These are phyloP conservation scores for Betula pendula DNA, from an alignment of 306 rosid genomes.

Conservation along the genomic window DNA sequence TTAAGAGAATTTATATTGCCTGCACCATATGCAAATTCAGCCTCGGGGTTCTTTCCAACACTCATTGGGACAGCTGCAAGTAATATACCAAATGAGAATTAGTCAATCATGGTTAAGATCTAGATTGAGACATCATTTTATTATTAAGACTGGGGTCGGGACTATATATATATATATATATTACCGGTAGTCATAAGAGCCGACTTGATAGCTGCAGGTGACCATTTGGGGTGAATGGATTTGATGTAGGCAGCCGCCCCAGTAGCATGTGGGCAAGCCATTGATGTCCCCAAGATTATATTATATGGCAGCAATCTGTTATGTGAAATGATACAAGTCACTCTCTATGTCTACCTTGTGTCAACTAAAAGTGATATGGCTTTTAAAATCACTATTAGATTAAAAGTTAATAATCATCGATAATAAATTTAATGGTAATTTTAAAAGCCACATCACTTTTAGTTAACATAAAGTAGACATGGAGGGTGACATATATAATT, in stretches of 20 bases:
- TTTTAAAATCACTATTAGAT: no score
- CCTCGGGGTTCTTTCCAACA: constrained; percentile 3
- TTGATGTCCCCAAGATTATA: constrained; percentile 44
- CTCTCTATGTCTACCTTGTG: no score
- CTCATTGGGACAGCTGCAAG: constrained; percentile 33
- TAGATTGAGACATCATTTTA: no score
- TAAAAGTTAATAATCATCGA: no score
- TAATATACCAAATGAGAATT: neutral
- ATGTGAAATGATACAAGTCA: no score
- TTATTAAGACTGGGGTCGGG: no score
- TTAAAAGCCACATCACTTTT: no score
- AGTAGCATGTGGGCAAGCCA: constrained; percentile 42
- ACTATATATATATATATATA: no score
- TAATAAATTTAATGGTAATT: no score
- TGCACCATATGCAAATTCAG: constrained; percentile 42
- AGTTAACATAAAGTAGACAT: no score
- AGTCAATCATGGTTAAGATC: neutral
- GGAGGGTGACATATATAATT: no score
- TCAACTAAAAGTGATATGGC: no score
- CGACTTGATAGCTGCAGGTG: constrained; percentile 38
- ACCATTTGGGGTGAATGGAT: constrained; percentile 38
- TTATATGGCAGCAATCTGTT: constrained; percentile 22
- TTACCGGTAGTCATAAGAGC: constrained; percentile 43
- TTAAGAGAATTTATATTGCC: constrained; percentile 39
- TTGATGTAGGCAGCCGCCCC: constrained; percentile 35